These are phyloP conservation scores for Talaromyces adpressus DNA, from an alignment of 495 filamentous ascomycete genomes.

Conservation along the genomic window DNA sequence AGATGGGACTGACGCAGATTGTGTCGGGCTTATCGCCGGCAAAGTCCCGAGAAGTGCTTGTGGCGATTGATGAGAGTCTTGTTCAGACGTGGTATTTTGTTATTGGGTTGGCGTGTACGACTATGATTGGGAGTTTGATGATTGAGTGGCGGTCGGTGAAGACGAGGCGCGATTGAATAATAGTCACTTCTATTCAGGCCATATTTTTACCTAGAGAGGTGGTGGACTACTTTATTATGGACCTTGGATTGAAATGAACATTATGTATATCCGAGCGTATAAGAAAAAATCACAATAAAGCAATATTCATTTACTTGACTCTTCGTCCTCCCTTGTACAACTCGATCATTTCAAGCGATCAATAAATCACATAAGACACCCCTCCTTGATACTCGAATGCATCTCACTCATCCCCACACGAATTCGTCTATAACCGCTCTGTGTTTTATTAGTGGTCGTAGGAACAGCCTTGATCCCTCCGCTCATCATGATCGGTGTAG, in stretches of 20 bases:
- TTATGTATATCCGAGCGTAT: background rate
- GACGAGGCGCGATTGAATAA: conserved; percentile 12
- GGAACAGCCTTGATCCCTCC: conserved; percentile 25
- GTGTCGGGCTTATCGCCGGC: conserved; percentile 29
- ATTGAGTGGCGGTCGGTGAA: conserved; percentile 58
- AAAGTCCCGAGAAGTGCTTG: conserved; percentile 31
- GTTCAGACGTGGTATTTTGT: conserved; percentile 16
- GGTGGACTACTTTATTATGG: too few species aligned
- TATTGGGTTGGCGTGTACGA: conserved; percentile 34
- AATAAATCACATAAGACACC: conserved; percentile 72
- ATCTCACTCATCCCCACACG: conserved; percentile 76
- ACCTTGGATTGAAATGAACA: background rate
- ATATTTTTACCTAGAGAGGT: too few species aligned
- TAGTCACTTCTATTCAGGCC: background rate
- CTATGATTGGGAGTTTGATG: conserved; percentile 39
- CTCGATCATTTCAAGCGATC: too few species aligned
- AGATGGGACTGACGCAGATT: conserved; percentile 28
- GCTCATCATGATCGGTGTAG: conserved; percentile 20
- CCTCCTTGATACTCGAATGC: conserved; percentile 83
- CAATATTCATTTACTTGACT: background rate
- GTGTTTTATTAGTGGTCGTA: conserved; percentile 19
- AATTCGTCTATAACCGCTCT: conserved; percentile 52
- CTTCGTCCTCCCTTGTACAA: background rate
- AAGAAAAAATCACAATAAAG: background rate
- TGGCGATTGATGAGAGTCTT: conserved; percentile 30